Percentiles rank a stretch among this genome's conserved stretches.
These are phyloP conservation scores for Cryptosporidium sp. DNA, from an alignment of 169 alveolate species.

Conservation along the genomic window DNA sequence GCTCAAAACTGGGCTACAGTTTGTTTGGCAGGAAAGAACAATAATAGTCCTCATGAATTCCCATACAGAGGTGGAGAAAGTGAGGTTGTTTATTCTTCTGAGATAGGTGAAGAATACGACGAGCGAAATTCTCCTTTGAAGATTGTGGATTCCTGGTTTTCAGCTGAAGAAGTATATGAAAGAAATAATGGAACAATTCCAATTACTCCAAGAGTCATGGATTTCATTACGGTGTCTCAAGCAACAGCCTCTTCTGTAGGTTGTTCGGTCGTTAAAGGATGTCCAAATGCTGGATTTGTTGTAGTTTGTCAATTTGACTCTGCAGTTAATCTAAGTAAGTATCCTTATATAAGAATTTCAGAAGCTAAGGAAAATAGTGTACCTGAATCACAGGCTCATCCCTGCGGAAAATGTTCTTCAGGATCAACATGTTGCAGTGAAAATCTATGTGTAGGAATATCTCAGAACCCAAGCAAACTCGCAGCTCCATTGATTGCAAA, in stretches of 20 bases:
- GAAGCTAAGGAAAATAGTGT: neutral
- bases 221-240: constrained; percentile 70
- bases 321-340: constrained; percentile 44
- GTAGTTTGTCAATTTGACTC: constrained; percentile 74
- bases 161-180: constrained; percentile 58
- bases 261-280: constrained; percentile 64
- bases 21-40: constrained; percentile 63
- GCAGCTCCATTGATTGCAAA: constrained; percentile 63
- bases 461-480: constrained; percentile 57
- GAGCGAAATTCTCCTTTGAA: constrained; percentile 46
- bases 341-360: constrained; percentile 28
- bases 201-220: constrained; percentile 56
- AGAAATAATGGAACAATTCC: constrained; percentile 40
- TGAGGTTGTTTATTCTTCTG: constrained; percentile 62
- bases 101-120: constrained; percentile 36
- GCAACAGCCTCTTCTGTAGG: constrained; percentile 69
- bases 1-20: constrained; percentile 75
- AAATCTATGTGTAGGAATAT: constrained; percentile 63
- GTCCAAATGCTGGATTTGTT: constrained; percentile 74
- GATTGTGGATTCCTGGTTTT: constrained; percentile 64
- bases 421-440: constrained; percentile 73
- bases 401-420: constrained; percentile 72
- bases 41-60: constrained; percentile 66
- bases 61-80: constrained; percentile 76
- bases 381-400: constrained; percentile 56